phyloP scores from a whole-genome alignment of 306 rosid species.

The Astragalus glycyphyllos region DNA sequence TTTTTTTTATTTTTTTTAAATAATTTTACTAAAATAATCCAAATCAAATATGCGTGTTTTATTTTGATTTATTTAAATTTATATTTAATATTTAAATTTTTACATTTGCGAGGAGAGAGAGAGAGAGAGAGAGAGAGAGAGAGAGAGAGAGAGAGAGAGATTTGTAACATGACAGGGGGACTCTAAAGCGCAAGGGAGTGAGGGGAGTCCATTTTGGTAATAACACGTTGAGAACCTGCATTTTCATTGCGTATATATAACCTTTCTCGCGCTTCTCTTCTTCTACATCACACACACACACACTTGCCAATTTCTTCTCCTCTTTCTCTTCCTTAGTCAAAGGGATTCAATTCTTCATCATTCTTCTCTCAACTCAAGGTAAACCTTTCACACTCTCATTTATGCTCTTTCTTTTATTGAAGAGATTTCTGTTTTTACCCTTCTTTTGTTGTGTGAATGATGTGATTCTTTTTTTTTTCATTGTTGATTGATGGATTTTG shows the following conservation, averaged over 20 bases:
- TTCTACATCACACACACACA: background rate
- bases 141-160: too few relatives aligned
- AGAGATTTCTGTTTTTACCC: background rate
- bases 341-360: conserved; percentile 28
- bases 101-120: too few relatives aligned
- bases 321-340: conserved; percentile 26
- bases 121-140: too few relatives aligned
- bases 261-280: conserved; percentile 33
- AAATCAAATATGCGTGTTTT: too few relatives aligned
- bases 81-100: too few relatives aligned
- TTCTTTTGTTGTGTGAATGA: conserved; percentile 13
- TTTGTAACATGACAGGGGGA: too few relatives aligned
- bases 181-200: too few relatives aligned
- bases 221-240: conserved; percentile 30
- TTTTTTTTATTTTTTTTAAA: too few relatives aligned
- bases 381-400: background rate
- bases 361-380: conserved; percentile 37
- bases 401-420: background rate
- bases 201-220: conserved; percentile 44
- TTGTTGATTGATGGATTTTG: conserved; percentile 20
- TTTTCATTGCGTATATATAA: conserved; percentile 61
- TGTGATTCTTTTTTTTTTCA: background rate
- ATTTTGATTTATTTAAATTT: too few relatives aligned
- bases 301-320: conserved; percentile 4
- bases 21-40: too few relatives aligned